A percentile compares a stretch with the other conserved stretches of the same genome.
phyloP scores from a whole-genome alignment of 2,329 filamentous ascomycete species.

The Paradendryphiella salina region DNA sequence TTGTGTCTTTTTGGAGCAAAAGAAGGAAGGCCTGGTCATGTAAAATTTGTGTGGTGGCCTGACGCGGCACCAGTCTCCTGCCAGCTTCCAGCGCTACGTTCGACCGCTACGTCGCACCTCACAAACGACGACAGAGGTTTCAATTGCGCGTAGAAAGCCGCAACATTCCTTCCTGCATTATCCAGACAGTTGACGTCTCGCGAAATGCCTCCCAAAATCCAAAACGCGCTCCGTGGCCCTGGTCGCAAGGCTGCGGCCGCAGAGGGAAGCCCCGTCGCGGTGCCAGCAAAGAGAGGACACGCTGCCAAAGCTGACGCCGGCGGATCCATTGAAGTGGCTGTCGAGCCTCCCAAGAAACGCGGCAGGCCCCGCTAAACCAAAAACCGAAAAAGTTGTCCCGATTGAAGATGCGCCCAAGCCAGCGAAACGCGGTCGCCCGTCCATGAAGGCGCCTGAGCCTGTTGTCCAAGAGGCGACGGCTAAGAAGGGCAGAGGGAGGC shows the following conservation, averaged over 20 bases:
- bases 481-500: conserved; percentile 17
- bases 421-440: conserved; percentile 21
- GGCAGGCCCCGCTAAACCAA: conserved; percentile 26
- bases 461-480: conserved; percentile 6
- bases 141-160: background rate
- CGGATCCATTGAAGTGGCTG: background rate
- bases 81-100: no score
- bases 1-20: no score
- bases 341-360: conserved; percentile 26
- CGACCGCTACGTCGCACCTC: no score
- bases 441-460: conserved; percentile 7
- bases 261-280: conserved; percentile 8
- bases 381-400: conserved; percentile 8
- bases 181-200: no score
- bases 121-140: background rate
- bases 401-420: conserved; percentile 11
- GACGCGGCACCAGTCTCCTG: no score
- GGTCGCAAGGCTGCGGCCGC: conserved; percentile 16
- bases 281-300: conserved; percentile 24
- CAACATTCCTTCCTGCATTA: background rate
- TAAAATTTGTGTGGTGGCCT: no score
- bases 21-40: no score
- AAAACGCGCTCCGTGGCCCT: conserved; percentile 11
- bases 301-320: conserved; percentile 12
- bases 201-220: conserved; percentile 22